Evolutionary conservation across 1,284 basidiomycete genomes (phyloP), one percentile per base, ranked within the genome.

Genomic region (Irpex sp.): DNA sequence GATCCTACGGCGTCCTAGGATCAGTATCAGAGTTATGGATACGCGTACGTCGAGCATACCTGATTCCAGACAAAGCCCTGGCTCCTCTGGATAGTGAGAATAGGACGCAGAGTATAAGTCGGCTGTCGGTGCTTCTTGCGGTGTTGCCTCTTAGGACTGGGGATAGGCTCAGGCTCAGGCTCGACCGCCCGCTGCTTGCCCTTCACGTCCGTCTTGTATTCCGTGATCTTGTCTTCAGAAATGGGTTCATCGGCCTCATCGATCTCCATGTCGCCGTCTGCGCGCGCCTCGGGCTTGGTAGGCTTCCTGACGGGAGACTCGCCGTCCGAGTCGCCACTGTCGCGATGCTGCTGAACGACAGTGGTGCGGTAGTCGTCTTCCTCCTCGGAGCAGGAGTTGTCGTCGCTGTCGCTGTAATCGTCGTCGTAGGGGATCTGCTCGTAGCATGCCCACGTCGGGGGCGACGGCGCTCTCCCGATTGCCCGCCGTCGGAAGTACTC

Each of bases 31-130:
- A 57, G 65, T 31, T 34, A 34, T 6, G 31, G 31, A 34, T 34
- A 1, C 31, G 6, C 31, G 31, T 34, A 34, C 52, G 59, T 48
- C 19, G 62, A 59, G 76, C 83, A 56, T 64, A 90, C 90, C 82
- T 93, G 91, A 71, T 93, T 93, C 91, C 91, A 93, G 2, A 93
- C 91, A 68, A 93, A 93, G n/a, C 91, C 91, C 75, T 93, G 89
- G 68, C 90, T 92, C 72, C 83, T 82, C 73, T 92, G 90, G 64
- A 93, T 93, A 55, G 91, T 93, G 73, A 93, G 74, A 74, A 93
- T 93, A 51, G 91, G 91, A 13, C 91, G 83, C 55, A 92, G 82
- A 26, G 86, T 82, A 68, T 82, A 84, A 21, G 82, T 78, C 4
- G 82, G 81, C 61, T 84, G 80, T 61, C 83, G 85, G 60, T 78